Evolutionary conservation across 176 grass and related monocot genomes (phyloP).

Genomic region (Aegilops speltoides): DNA sequence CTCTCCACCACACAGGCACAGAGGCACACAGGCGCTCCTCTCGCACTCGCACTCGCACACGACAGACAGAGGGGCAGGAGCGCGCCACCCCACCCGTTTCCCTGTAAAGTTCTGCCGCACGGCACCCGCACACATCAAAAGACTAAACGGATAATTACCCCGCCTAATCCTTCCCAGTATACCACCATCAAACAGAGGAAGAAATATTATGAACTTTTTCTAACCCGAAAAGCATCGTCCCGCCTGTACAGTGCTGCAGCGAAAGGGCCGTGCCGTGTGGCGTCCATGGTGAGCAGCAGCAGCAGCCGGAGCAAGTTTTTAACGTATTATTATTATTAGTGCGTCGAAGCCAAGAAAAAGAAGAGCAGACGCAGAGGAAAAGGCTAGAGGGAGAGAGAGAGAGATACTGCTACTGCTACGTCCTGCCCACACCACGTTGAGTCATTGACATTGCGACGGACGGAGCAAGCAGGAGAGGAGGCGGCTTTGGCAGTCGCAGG

Average conservation of each 20-base stretch:
- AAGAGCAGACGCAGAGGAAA: not conserved
- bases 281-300: not conserved
- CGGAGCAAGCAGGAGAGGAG: not conserved
- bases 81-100: slow-evolving; percentile 2
- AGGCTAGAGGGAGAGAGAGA: not conserved
- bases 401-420: too few species aligned
- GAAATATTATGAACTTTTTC: not conserved
- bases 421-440: not conserved
- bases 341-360: slow-evolving; percentile 35
- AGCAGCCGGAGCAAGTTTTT: not conserved
- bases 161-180: slow-evolving; percentile 7
- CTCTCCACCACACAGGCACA: not conserved
- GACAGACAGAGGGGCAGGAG: not conserved
- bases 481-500: not conserved
- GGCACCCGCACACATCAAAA: slow-evolving; percentile 3
- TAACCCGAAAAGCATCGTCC: not conserved
- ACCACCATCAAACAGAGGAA: not conserved
- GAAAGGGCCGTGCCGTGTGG: not conserved
- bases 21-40: not conserved
- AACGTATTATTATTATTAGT: not conserved
- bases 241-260: not conserved
- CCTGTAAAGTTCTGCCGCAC: slow-evolving; percentile 33
- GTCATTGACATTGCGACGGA: slow-evolving; percentile 40
- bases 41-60: not conserved
- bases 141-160: slow-evolving; percentile 19